Base-by-base conservation (phyloP, 179 eudicot species). In the Amaranthus tricolor region DNA sequence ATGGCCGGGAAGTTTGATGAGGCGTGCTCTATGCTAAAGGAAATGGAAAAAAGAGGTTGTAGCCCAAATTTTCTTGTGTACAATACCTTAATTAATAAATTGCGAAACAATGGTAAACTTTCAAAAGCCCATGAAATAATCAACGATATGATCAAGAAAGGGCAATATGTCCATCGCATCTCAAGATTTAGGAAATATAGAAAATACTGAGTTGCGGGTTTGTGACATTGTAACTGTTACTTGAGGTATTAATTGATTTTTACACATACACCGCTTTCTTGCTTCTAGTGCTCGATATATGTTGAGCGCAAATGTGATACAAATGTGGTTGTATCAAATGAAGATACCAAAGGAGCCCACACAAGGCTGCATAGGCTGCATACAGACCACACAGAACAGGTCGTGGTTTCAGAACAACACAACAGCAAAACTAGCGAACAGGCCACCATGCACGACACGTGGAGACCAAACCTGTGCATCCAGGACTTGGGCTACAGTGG, bases 61-160 rank as follows among this genome's bases (percentile, higher is more conserved):
- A 78, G 73, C 77, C 97, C 95, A 15, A 93, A 91, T 77, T 91
- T 93, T 82, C 84, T 89, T 56, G 91, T 93, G 88, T 93, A 91
- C 81, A 87, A 79, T 76, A 90, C 95, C 66, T 79, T 92, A 51
- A 88, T 92, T 53, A 73, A 82, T 66, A 78, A 83, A 70, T 81
- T 92, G 40, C 83, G 84, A 49, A 84, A 79, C 55, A 93, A 92
- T 70, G 93, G 93, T 66, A 88, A 85, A 78, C 79, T 81, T 75
- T 80, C 81, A 16, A 80, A 86, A 80, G 97, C 93, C 73, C 86
- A 83, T 74, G 84, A 81, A 75, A 79, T 88, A 14, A 79, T 89
- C 77, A 87, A 75, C 61, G 78, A 79, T 72, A 86, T 92, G 97
- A 80, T 88, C 74, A 88, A 88, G 62, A 93, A 89, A 77, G 97